Conservation (phyloP, 352 stramenopile species). For the Phytophthora fragariae region DNA sequence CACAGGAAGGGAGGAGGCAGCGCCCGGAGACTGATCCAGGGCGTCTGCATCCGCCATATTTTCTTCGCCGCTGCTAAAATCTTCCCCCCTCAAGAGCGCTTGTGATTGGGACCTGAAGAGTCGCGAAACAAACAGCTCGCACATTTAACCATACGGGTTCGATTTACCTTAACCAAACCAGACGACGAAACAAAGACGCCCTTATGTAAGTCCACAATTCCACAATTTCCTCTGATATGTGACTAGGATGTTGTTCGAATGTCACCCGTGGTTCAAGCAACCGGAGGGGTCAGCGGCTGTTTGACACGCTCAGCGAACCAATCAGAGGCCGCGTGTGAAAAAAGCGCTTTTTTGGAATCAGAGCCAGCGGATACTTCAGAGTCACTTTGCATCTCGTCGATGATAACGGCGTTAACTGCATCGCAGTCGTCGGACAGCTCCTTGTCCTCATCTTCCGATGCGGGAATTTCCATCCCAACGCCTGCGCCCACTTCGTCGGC, state of each 20-base stretch:
- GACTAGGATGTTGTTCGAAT: neutral
- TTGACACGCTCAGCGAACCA: slow-evolving; percentile 2
- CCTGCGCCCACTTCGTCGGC: slow-evolving; percentile 6
- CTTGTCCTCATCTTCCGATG: neutral
- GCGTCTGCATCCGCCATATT: no score
- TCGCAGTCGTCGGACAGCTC: neutral
- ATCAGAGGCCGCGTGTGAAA: neutral
- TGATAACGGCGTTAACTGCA: neutral
- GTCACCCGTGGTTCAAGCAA: neutral
- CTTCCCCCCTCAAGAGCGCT: no score
- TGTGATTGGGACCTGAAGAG: no score
- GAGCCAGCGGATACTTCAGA: neutral
- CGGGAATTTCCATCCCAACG: neutral
- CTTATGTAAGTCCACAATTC: no score
- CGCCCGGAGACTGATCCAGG: no score
- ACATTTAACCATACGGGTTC: no score
- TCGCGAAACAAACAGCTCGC: no score
- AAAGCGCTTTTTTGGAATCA: neutral
- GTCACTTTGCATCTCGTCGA: neutral
- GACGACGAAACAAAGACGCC: no score
- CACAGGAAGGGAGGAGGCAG: no score
- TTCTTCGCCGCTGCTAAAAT: no score
- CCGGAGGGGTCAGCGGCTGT: neutral
- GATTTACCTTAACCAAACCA: no score
- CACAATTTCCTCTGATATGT: no score